These are phyloP conservation scores for Emmonsiellopsis sp. DNA, from an alignment of 2,329 filamentous ascomycete genomes.

Conservation along the genomic window DNA sequence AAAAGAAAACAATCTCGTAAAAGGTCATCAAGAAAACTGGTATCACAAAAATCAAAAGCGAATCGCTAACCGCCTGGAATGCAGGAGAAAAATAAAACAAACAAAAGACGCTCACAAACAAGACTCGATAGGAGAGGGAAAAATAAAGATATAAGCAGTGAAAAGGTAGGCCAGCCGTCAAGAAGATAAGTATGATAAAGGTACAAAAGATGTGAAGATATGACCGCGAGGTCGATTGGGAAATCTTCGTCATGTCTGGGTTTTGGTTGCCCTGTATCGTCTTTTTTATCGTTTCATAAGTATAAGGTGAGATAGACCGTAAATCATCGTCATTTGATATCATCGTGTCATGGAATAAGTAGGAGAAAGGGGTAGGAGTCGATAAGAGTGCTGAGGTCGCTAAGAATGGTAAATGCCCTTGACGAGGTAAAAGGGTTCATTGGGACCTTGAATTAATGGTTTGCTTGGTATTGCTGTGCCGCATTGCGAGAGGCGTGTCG, in stretches of 20 bases:
- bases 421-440: too few species aligned
- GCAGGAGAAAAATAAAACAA: background rate
- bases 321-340: conserved; percentile 1
- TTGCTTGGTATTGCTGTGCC: too few species aligned
- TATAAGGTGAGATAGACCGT: background rate
- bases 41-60: background rate
- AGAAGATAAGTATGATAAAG: background rate
- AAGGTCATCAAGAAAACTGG: conserved; percentile 2
- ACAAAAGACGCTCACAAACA: background rate
- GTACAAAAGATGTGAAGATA: background rate
- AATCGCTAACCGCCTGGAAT: background rate
- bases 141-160: conserved; percentile 1
- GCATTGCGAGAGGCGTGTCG: too few species aligned
- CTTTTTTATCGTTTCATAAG: background rate
- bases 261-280: conserved; percentile 1
- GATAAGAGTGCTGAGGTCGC: too few species aligned
- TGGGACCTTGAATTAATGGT: too few species aligned
- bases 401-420: too few species aligned
- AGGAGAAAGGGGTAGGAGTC: too few species aligned
- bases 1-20: background rate
- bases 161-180: conserved; percentile 2
- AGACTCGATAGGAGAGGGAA: background rate
- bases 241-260: conserved; percentile 2
- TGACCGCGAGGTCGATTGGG: background rate
- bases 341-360: background rate